Base-by-base conservation (phyloP, 2,329 filamentous ascomycete species). In the Arthroderma sp. region DNA sequence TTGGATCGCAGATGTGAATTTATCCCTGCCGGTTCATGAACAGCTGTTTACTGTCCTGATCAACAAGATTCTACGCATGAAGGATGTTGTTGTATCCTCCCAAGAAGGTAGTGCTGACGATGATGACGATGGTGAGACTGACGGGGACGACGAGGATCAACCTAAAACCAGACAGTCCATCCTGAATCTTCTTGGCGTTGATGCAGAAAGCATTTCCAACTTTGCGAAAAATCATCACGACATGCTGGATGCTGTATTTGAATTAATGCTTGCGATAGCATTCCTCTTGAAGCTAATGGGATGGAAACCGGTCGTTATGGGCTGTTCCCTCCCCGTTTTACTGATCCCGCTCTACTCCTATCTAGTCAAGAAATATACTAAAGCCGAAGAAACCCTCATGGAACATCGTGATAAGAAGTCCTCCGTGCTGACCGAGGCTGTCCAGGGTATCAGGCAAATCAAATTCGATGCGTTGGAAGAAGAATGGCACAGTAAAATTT, bases 261-360 rank as follows among this genome's bases (percentile, higher is more conserved):
- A 82, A 57, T 64, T 88, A 8, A 49, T 75, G 8, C 69, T 85
- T 8, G 83, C 80, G 3, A 73, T 84, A 28, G 56, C 62, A 22
- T 85, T 88, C 53, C 65, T 88, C 15, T 58, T 78, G 10, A 66
- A 72, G 27, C 70, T 88, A 4, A 74, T 89, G 11, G 84, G 83
- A 4, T 87, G 81, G 80, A 68, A 76, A 48, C 72, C 80, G 1
- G 71, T 86, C 10, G 58, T 77, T 3, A 74, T 77, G 1, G 84
- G 84, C 4, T 70, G 86, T 39, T 59, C 72, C 0, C 72, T 78
- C 1, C 80, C 83, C 68, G 59, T 74, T 2, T 56, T 82, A 32
- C 74, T 82, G 28, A 72, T 78, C 37, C 83, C 84, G 0, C 49
- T 84, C 50, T 88, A 86, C 53, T 71, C 80, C 28, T 77, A 72